These are phyloP conservation scores for Mucor saturninus DNA, from an alignment of 371 early-diverging fungal species.

Conservation along the genomic window DNA sequence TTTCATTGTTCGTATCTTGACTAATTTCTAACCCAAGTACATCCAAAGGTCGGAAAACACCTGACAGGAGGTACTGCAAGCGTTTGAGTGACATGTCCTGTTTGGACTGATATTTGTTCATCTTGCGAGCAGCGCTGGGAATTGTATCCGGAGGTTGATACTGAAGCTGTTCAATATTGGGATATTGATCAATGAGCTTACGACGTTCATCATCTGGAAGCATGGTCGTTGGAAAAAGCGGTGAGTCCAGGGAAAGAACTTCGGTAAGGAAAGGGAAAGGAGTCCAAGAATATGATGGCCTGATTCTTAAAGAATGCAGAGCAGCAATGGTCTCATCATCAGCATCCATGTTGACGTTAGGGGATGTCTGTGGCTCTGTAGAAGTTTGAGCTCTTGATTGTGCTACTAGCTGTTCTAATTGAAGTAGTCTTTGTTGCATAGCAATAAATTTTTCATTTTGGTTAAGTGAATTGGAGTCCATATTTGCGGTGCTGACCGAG, in stretches of 20 bases:
- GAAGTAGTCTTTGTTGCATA: conserved; percentile 4
- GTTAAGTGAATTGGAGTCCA: not conserved
- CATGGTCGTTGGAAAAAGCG: not conserved
- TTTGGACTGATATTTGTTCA: conserved; percentile 11
- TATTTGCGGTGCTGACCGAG: conserved; percentile 7
- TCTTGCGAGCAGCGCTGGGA: conserved; percentile 3
- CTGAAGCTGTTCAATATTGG: not conserved
- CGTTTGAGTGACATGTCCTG: conserved; percentile 12
- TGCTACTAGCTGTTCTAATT: conserved; percentile 11
- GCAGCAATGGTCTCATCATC: not conserved
- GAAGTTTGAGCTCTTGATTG: conserved; percentile 11
- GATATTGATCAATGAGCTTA: conserved; percentile 19
- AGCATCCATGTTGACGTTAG: not conserved
- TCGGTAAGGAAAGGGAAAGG: not conserved
- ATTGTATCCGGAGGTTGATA: conserved; percentile 22
- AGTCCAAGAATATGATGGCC: conserved; percentile 15
- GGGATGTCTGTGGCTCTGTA: not conserved
- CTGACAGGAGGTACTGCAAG: conserved; percentile 26
- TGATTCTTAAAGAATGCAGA: conserved; percentile 6
- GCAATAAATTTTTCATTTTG: not conserved
- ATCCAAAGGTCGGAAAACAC: conserved; percentile 19
- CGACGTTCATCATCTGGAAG: conserved; percentile 12
- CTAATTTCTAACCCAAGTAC: conserved; percentile 5
- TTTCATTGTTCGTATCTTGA: conserved; percentile 4
- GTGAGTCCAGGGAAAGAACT: not conserved